Conservation (phyloP, 2,329 filamentous ascomycete species). For the Fusarium paranaense region DNA sequence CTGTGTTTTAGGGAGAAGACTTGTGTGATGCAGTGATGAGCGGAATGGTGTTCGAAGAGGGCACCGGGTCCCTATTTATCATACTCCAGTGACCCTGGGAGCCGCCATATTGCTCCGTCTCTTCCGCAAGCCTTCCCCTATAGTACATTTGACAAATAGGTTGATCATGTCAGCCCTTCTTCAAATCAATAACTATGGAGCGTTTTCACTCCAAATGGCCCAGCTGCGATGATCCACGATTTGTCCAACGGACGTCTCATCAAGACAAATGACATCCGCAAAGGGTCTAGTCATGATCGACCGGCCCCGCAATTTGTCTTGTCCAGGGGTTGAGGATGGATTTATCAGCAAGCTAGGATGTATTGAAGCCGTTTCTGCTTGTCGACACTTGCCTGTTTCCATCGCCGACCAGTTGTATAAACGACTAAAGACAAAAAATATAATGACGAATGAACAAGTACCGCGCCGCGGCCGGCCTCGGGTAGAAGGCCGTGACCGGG, state of each 20-base stretch:
- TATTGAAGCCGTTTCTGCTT: background rate
- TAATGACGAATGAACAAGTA: background rate
- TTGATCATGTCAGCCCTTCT: accelerated
- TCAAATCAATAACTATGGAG: background rate
- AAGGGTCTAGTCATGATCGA: background rate
- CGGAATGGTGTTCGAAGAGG: background rate
- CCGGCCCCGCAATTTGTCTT: background rate
- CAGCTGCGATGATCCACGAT: background rate
- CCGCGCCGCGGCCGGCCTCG: background rate
- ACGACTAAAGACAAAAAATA: background rate
- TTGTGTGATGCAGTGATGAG: background rate
- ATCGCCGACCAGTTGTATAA: background rate
- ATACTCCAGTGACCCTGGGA: background rate
- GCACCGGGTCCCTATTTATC: background rate
- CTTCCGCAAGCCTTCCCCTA: background rate
- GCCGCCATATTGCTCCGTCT: background rate
- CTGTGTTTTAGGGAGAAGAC: background rate
- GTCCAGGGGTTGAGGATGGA: background rate
- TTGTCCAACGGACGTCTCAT: background rate
- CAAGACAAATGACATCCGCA: background rate
- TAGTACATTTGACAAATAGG: background rate
- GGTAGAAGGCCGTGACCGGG: background rate
- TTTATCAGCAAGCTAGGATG: background rate
- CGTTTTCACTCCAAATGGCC: background rate
- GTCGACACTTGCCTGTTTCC: background rate